Evolutionary conservation across 1,284 basidiomycete species (phyloP), one percentile per base, ranked within the genome.

Genomic region (Trametes versicolor): DNA sequence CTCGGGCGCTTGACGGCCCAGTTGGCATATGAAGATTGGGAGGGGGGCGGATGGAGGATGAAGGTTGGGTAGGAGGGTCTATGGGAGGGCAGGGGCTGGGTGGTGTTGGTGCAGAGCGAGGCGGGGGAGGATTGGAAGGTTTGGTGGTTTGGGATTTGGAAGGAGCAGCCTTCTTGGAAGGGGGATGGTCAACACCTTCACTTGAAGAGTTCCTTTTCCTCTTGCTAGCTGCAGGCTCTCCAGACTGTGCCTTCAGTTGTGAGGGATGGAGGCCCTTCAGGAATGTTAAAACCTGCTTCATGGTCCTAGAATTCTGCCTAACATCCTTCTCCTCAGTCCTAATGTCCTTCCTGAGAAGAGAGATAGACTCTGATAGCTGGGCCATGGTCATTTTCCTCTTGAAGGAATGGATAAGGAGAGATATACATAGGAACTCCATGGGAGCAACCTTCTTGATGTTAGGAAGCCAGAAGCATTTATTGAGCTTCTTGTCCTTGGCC

Each of bases 401-500:
- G 61, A 83, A 74, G 9, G 78, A 75, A 10, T 81, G 80, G 19
- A 91, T 82, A 32, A 91, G 75, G 1, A 90, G 64, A 10, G 78
- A 77, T 54, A 85, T 83, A 67, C 81, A 77, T 37, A 89, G 80
- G 64, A 92, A 85, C 73, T 92, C 90, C 45, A 90, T 79, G 0
- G 90, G 90, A 0, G 88, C 81, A 5, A 91, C 80, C 47, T 85
- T 85, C 58, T 77, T 75, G 63, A 81, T 71, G 63, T 77, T 66
- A 62, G 73, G 67, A 12, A 78, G 64, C 0, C 74, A 64, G 60
- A 76, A 74, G 48, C 65, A 69, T 17, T 66, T 45, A n/a, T 73
- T 78, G 43, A 79, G 65, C 1, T 75, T 72, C 0, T 65, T 49
- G 55, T 77, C 73, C 1, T 69, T 61, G 47, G 83, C 79, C 21